Base-by-base conservation (phyloP, 192 early-diverging fungal genomes). In the Geosiphon pyriformis region DNA sequence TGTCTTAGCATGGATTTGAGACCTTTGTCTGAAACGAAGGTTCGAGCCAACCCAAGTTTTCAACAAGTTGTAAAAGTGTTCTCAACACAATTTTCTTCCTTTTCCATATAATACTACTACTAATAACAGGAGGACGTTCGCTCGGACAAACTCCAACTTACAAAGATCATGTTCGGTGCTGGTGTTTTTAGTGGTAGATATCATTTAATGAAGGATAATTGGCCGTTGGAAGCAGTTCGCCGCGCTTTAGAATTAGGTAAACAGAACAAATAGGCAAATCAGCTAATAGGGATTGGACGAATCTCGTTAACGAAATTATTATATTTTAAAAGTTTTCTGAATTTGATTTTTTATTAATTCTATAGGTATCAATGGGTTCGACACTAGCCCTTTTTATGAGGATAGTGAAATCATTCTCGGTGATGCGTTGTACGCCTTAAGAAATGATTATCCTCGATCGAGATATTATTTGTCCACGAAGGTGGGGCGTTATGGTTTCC, bases 381-480 rank as follows among this genome's bases (percentile, higher is more conserved):
- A 91, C 32, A 89, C 89, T 1, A 86, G 85, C 2, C 87, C 87
- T 18, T 91, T 88, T 65, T 91, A 91, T 68, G 81, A 81, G 32
- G 71, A 83, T 57, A 86, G 84, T 59, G 88, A 91, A 70, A 57
- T 72, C 10, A 79, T 85, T 32, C 82, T 91, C 2, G 88, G 89
- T 15, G 72, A 82, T 2, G 87, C 84, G 0, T 70, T 91, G 0
- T 51, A 65, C 1, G 42, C 62, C 10, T 65, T 91, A 42, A 51
- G 58, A 7, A 49, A 52, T 1, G 80, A 84, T 29, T 85, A 78
- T 37, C 85, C 87, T 42, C 80, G 89, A n/a, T 79, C 80, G 1
- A 72, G 68, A 11, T 91, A 91, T 72, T 77, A 83, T 48, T 72
- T 89, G 34, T 78, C 82, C 58, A 91, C 89, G 17, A 91, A 91